Evolutionary conservation across 306 rosid genomes (phyloP), one percentile per base, ranked within the genome.

Genomic region (Pueraria montana): DNA sequence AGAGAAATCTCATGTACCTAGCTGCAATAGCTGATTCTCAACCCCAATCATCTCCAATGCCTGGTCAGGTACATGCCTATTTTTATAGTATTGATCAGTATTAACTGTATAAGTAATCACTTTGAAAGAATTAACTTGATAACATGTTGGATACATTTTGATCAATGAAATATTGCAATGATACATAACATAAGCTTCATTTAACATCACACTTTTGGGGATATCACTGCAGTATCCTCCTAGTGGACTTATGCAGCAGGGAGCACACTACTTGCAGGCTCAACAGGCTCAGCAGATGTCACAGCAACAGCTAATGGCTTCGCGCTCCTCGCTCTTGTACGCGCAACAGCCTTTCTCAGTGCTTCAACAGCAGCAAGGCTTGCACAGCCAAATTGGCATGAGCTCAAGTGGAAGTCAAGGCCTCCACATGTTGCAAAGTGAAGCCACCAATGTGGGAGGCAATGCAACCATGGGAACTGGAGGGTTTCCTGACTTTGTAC

Each of bases 21-120:
- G 97, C 98, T 85, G 97, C 98, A 65, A 95, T 95, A 79, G 98
- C 98, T 81, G 98, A 95, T 87, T 93, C 98, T 81, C 98, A 93
- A 82, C 95, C 97, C 75, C 98, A 96, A 84, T 94, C 92, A 56
- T 87, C 98, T 42, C 36, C 91, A 45, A 90, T 96, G 90, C 88
- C 93, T 82, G 88, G 94, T 70, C 99, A 96, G 97, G 99, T 96
- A 88, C 55, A 82, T 9, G 11, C 77, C 24, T 45, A 40, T 66
- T 68, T 84, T 62, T 52, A 55, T 17, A 65, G 46, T 67, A 23
- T 46, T 46, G 38, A 65, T 77, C 48, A 77, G 32, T 34, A 6
- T 34, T 34, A 34, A 34, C 40, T 34, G 5, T 34, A 21, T 17
- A 12, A 30, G n/a, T 12, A 11, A 43, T 23, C 70, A 62, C 42